Evolutionary conservation across 495 filamentous ascomycete species (phyloP), one percentile per base, ranked within the genome.

Genomic region (Lophiotrema nucula): DNA sequence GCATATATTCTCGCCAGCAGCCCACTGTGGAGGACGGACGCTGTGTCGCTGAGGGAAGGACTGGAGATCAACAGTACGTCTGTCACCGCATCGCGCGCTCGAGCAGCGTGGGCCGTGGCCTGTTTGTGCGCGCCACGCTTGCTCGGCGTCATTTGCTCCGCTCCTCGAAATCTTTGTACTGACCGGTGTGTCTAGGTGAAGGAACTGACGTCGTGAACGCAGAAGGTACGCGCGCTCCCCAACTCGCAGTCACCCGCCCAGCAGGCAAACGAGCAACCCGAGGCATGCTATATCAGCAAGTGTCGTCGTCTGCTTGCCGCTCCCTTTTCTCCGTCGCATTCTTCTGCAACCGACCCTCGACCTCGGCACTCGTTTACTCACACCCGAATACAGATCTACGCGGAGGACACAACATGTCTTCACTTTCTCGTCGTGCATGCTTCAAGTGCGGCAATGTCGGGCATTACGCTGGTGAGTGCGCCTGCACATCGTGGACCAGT

Each of bases 381-480:
- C 19, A 58, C 46, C n/a, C 26, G 11, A 24, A 26, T 22, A 27
- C 24, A 62, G 51, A 39, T 44, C 2, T 46, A 54, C 44, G 25
- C 44, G 58, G 58, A 56, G 56, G 56, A 60, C 21, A 22, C 41
- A 72, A 51, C 44, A 93, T 90, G 85, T 92, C 92, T 78, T 95
- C 95, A 66, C 82, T 97, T 70, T 92, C 91, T 72, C 90, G 93
- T 74, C 89, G 95, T 74, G 95, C 92, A 60, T 99, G 95, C 84
- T 99, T 97, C 83, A 99, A 99, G 80, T 99, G 95, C 81, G 95
- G 95, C 76, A 96, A 96, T 70, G 91, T 99, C 72, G 93, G 93
- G 74, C 93, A 99, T 79, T 97, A 95, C 72, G 93, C 93, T 66
- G 83, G 83, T 86, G 81, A 49, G 63, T 38, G 28, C 21, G 4